Base-by-base conservation (phyloP, 1,139 yeast genomes). In the Chernovozyma sophiae-reginae region DNA sequence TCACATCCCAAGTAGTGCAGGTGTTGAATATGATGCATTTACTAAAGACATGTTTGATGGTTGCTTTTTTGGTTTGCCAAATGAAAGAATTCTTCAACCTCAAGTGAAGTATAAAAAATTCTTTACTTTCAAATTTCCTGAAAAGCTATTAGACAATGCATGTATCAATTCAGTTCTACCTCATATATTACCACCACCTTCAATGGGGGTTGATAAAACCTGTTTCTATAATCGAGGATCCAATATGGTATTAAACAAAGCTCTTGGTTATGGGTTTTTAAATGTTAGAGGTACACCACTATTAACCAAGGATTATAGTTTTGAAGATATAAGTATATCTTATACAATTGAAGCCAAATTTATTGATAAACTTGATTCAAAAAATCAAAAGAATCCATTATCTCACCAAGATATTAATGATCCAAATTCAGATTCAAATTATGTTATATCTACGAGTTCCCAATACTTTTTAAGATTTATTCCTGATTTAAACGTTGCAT, bases 81-180 rank as follows among this genome's bases (percentile, higher is more conserved):
- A 71, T 41, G 72, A 69, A 43, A 59, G 84, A 44, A 52, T 72
- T 0, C 58, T 82, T 25, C 56, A 59, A 37, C 83, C 87, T 0
- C 58, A 70, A 14, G 55, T 56, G 2, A 72, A 63, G 44, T 78
- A 79, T 51, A 81, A 81, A 49, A 81, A 81, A 52, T 74, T 69
- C 47, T 81, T 82, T 54, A 72, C 77, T 20, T 81, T 82, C 55
- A 78, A 72, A 51, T 70, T 82, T 39, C 90, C 89, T 0, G 62
- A 64, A 27, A 70, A 67, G 39, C 56, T 80, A 31, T 57, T 82
- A 30, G 89, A 81, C 48, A 72, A 70, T 25, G 59, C 70, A 2
- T 81, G 89, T 51, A 64, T 71, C 18, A 77, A 79, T 45, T 71
- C 74, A 29, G 58, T 72, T 13, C 58, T 70, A 25, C 62, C 74